These are phyloP conservation scores for Hansenula sp. DNA, from an alignment of 1,139 yeast genomes.

Conservation along the genomic window DNA sequence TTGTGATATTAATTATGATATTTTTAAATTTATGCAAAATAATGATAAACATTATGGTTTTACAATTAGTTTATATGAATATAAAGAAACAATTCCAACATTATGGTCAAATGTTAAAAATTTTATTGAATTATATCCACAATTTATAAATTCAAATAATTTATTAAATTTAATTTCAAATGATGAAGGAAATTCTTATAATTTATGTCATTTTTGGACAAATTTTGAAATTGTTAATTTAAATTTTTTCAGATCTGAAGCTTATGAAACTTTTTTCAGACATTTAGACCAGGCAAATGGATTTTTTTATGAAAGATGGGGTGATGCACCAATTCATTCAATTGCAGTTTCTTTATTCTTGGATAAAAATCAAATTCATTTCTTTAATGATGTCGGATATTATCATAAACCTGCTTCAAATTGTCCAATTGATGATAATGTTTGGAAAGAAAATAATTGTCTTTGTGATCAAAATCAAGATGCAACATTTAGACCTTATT, in stretches of 20 bases:
- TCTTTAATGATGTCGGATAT: constrained; percentile 55
- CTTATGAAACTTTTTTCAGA: constrained; percentile 43
- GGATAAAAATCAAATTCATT: constrained; percentile 43
- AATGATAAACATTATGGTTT: constrained; percentile 64
- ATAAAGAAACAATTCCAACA: constrained; percentile 50
- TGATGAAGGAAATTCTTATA: constrained; percentile 45
- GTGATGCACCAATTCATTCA: constrained; percentile 66
- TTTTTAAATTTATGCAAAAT: constrained; percentile 59
- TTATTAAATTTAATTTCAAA: constrained; percentile 46
- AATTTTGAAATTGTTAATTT: constrained; percentile 63
- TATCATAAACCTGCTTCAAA: constrained; percentile 54
- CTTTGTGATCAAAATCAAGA: constrained; percentile 44
- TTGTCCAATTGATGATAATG: constrained; percentile 48
- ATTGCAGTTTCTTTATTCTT: constrained; percentile 50
- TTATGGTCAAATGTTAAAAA: constrained; percentile 54
- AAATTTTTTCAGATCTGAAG: constrained; percentile 47
- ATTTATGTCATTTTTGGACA: constrained; percentile 69
- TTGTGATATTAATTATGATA: constrained; percentile 67
- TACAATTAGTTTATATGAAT: constrained; percentile 61
- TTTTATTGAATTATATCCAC: constrained; percentile 43
- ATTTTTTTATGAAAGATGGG: constrained; percentile 67
- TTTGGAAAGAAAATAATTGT: constrained; percentile 43
- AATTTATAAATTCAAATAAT: constrained; percentile 42
- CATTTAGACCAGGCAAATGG: constrained; percentile 52
- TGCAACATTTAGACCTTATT: constrained; percentile 28